Evolutionary conservation across 2,329 filamentous ascomycete genomes (phyloP), one percentile per base, ranked within the genome.

Genomic region (Ilyonectria sp.): DNA sequence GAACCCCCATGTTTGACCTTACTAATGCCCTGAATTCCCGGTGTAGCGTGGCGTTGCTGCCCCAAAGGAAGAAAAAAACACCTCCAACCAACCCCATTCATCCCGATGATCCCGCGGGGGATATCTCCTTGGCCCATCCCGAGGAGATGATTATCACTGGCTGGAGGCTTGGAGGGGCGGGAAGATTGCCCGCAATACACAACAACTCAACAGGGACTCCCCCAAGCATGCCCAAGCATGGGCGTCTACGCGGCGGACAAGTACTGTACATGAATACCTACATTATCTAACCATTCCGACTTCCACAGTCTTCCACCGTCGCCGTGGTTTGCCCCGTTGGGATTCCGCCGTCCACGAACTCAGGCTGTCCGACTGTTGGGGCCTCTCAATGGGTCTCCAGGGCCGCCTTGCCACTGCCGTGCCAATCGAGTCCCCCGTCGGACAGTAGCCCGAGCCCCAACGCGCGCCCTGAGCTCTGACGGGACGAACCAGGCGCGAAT

Each of bases 381-480:
- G 56, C 69, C 64, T 66, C 65, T 31, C 37, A 60, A 66, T 66
- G 63, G 63, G 57, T 56, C 73, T 66, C 67, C 69, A 63, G 56
- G 52, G 54, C 70, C 65, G 73, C 69, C 65, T 69, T 66, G 68
- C 73, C 70, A 76, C 74, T 75, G 68, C 74, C 74, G 74, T 75
- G 65, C 74, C 74, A 76, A 76, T 75, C 65, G 74, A 75, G 53
- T 69, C 70, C 67, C 69, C 63, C 54, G 70, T 75, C 74, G 74
- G 74, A 76, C 72, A 75, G 74, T 69, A 75, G 67, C 68, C 74
- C 74, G 74, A 75, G 60, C 65, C 72, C 74, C 72, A 76, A 75
- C 71, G 43, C 61, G 68, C 70, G 67, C 66, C 66, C 65, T 67
- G 44, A 60, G 47, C 49, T 60, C 52, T 56, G 29, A 50, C 46